Evolutionary conservation across 192 early-diverging fungal species (phyloP).

Genomic region (Coemansia asiatica): DNA sequence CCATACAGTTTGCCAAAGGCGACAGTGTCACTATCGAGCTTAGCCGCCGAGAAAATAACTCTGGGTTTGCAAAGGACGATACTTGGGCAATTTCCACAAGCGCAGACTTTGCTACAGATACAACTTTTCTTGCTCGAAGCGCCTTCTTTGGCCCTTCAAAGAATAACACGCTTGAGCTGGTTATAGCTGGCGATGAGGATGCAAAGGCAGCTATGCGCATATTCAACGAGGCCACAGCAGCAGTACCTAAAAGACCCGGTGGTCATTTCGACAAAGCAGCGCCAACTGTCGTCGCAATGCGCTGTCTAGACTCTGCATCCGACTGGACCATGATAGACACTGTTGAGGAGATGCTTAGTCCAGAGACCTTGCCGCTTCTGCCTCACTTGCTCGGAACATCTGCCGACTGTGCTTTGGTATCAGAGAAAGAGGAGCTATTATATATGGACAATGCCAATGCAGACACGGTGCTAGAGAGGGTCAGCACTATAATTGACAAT

Average conservation of each 20-base stretch:
- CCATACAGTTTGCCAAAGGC: slow-evolving; percentile 23
- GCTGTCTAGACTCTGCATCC: slow-evolving; percentile 42
- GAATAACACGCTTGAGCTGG: slow-evolving; percentile 52
- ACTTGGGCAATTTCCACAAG: slow-evolving; percentile 47
- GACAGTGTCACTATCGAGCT: slow-evolving; percentile 45
- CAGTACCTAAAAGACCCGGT: neutral
- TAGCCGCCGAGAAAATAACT: slow-evolving; percentile 37
- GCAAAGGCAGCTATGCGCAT: slow-evolving; percentile 26
- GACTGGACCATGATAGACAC: slow-evolving; percentile 56
- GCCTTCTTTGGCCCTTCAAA: slow-evolving; percentile 50
- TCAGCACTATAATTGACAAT: slow-evolving; percentile 7
- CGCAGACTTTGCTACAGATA: slow-evolving; percentile 29
- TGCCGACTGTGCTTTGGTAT: neutral
- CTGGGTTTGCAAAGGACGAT: slow-evolving; percentile 48
- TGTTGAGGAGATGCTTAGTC: slow-evolving; percentile 23
- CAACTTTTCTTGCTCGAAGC: slow-evolving; percentile 48
- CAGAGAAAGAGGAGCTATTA: too few species aligned
- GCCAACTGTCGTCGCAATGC: slow-evolving; percentile 30
- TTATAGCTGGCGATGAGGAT: slow-evolving; percentile 44
- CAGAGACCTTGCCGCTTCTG: slow-evolving; percentile 20
- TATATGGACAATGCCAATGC: too few species aligned
- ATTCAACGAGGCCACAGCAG: slow-evolving; percentile 13
- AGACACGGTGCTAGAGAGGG: slow-evolving; percentile 1
- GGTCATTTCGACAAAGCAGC: slow-evolving; percentile 6
- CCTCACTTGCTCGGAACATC: slow-evolving; percentile 26